Conservation (phyloP, 305 asterid genomes). For the Fraxinus baroniana region DNA sequence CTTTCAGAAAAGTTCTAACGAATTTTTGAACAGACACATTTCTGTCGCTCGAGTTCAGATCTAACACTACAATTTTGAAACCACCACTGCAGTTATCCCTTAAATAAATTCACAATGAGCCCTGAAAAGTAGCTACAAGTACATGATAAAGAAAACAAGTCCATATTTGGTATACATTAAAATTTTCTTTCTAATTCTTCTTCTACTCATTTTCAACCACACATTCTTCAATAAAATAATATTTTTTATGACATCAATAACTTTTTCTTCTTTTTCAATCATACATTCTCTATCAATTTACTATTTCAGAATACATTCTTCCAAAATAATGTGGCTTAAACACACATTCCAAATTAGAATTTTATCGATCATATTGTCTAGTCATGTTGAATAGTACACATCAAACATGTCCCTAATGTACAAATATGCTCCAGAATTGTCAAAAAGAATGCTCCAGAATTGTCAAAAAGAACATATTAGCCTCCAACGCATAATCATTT, state of each 20-base stretch:
- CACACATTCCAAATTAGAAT: neutral
- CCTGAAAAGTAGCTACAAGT: neutral
- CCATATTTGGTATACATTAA: too few relatives aligned
- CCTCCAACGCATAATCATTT: conserved; percentile 29
- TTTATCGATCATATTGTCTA: neutral
- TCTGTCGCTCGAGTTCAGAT: too few relatives aligned
- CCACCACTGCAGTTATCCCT: neutral
- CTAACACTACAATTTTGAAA: neutral
- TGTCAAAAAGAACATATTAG: neutral
- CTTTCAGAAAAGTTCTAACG: neutral
- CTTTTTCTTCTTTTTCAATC: too few relatives aligned
- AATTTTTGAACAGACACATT: neutral
- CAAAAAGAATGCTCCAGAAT: neutral
- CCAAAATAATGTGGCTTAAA: too few relatives aligned
- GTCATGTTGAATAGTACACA: neutral
- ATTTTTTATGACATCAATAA: too few relatives aligned
- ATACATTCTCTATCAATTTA: too few relatives aligned
- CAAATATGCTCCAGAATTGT: neutral
- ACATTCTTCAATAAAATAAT: too few relatives aligned
- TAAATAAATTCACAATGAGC: neutral
- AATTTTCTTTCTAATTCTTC: too few relatives aligned
- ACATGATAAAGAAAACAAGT: neutral
- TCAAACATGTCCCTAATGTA: neutral
- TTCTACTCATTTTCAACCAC: too few relatives aligned
- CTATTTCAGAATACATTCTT: too few relatives aligned